Conservation (phyloP, 176 grass and related monocot species). For the Lolium perenne region DNA sequence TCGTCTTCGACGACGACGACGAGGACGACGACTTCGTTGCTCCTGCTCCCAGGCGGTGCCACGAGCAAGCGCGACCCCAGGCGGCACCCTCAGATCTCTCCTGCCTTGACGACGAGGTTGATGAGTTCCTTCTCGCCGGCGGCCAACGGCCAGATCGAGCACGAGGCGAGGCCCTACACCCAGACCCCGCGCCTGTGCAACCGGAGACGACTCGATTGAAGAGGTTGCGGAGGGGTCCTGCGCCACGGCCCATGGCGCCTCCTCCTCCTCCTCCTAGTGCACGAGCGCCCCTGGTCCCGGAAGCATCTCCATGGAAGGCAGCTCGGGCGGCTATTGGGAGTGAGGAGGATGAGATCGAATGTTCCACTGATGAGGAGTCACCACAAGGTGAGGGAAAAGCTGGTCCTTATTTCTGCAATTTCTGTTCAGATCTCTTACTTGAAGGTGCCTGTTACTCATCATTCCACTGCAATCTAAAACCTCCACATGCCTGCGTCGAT, state of each 20-base stretch:
- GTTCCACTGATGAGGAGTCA: conserved; percentile 61
- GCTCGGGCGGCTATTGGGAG: conserved; percentile 25
- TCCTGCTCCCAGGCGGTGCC: neutral
- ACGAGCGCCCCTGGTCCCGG: neutral
- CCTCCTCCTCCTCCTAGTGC: conserved; percentile 25
- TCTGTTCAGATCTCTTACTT: conserved; percentile 12
- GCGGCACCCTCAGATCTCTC: too few relatives aligned
- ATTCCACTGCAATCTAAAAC: conserved; percentile 14
- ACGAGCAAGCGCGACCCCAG: neutral
- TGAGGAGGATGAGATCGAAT: conserved; percentile 67
- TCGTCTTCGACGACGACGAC: conserved; percentile 20
- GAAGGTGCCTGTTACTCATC: neutral
- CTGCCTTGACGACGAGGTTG: conserved; percentile 34
- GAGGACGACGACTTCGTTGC: conserved; percentile 21
- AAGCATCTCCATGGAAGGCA: conserved; percentile 28
- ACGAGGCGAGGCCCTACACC: neutral
- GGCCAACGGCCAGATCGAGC: neutral
- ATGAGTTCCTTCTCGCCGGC: conserved; percentile 29
- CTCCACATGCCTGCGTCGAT: neutral
- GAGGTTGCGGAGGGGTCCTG: conserved; percentile 57
- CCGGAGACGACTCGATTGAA: conserved; percentile 40
- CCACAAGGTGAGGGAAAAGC: conserved; percentile 41
- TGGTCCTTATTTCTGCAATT: neutral
- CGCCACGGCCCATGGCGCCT: conserved; percentile 17
- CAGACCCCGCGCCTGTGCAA: neutral